phyloP scores from a whole-genome alignment of 2,329 filamentous ascomycete genomes.

The Pseudopyrenochaeta lycopersici region DNA sequence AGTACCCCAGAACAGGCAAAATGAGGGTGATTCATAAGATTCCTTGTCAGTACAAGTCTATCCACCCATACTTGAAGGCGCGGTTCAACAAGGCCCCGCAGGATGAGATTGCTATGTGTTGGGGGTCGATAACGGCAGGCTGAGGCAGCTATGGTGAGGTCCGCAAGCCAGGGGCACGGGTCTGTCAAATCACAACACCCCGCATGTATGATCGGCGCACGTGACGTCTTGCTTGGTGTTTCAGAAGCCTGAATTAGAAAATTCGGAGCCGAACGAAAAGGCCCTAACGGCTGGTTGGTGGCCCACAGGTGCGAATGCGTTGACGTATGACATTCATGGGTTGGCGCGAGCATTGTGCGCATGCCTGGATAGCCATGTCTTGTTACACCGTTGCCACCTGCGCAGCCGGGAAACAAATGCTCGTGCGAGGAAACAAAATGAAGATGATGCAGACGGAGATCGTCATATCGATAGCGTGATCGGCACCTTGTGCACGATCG shows the following conservation, averaged over 20 bases:
- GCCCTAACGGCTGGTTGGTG: constrained; percentile 8
- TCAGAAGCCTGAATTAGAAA: constrained; percentile 21
- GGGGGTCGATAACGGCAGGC: constrained; percentile 12
- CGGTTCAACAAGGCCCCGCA: neutral
- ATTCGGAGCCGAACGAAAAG: constrained; percentile 14
- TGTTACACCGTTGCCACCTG: constrained; percentile 9
- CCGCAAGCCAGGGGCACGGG: constrained; percentile 21
- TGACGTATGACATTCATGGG: constrained; percentile 28
- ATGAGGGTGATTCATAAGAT: neutral
- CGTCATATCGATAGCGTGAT: constrained; percentile 19
- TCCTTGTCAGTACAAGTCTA: neutral
- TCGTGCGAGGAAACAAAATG: constrained; percentile 15
- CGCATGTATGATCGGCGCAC: constrained; percentile 20
- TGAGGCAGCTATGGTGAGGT: constrained; percentile 24
- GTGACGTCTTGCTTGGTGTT: constrained; percentile 27
- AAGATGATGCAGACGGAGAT: constrained; percentile 16
- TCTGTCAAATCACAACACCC: constrained; percentile 23
- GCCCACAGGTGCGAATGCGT: constrained; percentile 22
- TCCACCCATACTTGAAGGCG: neutral
- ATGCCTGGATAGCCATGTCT: constrained; percentile 14
- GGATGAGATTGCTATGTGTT: neutral
- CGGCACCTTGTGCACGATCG: constrained; percentile 13
- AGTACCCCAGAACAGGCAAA: constrained; percentile 8
- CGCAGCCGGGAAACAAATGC: constrained; percentile 9
- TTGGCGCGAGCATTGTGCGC: constrained; percentile 13